Evolutionary conservation across 192 early-diverging fungal genomes (phyloP), one percentile per base, ranked within the genome.

Genomic region (Umbelopsis sp.): DNA sequence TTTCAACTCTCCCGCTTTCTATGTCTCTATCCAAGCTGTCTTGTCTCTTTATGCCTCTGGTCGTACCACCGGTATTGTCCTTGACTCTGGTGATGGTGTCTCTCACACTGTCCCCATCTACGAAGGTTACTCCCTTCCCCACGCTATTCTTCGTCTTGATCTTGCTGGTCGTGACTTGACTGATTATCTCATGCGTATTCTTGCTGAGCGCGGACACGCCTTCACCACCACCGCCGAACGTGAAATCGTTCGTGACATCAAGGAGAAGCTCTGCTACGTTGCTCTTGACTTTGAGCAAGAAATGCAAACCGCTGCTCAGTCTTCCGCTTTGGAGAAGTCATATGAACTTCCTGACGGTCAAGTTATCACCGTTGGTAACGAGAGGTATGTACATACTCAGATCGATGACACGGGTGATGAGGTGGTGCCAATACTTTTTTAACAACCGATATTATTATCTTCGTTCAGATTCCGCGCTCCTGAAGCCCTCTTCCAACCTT

Each of bases 251-350:
- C 95, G 96, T 84, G 95, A 98, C 79, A 97, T 99, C 87, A 99
- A 99, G 91, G 97, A 98, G 85, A 98, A 97, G 91, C 91, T 97
- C 75, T 94, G 95, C 88, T 98, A 98, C 81, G 96, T 97, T 77
- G 96, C 96, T 68, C 87, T 97, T 47, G 96, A 99, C 87, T 97
- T 93, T 84, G 96, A 97, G 76, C 92, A 96, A 87, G 98, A 99
- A 84, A 92, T 97, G 90, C 89, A 95, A 81, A 98, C 96, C 71
- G 94, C 95, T 59, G 89, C 88, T 76, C 91, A 90, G 68, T 96
- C 95, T 31, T 95, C 95, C 62, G 88, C 95, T 70, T 87, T 98
- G 45, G 96, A 97, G 83, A 97, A 98, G 92, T 93, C 92, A 56
- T 98, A 96, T 88, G 96, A 97, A 82, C 88, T 99, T 78, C 97